These are phyloP conservation scores for Mycothermus thermophilus DNA, from an alignment of 495 filamentous ascomycete genomes.

Conservation along the genomic window DNA sequence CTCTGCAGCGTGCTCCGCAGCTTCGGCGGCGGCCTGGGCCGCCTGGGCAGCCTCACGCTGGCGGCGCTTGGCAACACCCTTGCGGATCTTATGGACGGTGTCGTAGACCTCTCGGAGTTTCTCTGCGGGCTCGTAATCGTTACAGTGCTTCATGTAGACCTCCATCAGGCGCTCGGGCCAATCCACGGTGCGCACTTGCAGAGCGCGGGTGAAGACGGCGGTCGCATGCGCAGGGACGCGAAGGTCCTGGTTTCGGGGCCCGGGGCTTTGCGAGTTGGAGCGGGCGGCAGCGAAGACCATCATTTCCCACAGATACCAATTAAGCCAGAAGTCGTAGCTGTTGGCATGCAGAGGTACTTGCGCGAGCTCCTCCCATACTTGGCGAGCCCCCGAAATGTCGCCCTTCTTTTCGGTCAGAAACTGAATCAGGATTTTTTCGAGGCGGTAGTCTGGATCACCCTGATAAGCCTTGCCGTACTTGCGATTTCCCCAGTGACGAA, in stretches of 20 bases:
- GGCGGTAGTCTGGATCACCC: conserved; percentile 72
- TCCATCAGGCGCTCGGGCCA: conserved; percentile 86
- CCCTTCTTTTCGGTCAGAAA: conserved; percentile 65
- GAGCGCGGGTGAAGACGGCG: conserved; percentile 56
- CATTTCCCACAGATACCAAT: conserved; percentile 86
- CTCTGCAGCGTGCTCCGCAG: conserved; percentile 10
- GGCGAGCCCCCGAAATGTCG: conserved; percentile 47
- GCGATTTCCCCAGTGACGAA: conserved; percentile 60
- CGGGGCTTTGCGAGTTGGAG: conserved; percentile 30
- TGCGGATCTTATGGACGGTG: conserved; percentile 50
- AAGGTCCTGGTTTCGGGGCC: conserved; percentile 24
- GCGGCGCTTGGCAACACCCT: conserved; percentile 47
- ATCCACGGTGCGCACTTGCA: conserved; percentile 58
- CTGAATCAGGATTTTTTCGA: conserved; percentile 86
- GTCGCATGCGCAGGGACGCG: conserved; percentile 51
- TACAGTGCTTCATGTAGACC: conserved; percentile 69
- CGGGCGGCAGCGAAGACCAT: conserved; percentile 33
- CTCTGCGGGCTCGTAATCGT: conserved; percentile 67
- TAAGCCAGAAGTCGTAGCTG: conserved; percentile 84
- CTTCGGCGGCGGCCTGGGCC: conserved; percentile 7
- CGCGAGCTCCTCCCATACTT: conserved; percentile 59
- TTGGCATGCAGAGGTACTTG: conserved; percentile 43
- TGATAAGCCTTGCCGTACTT: conserved; percentile 59
- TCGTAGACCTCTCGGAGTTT: conserved; percentile 57
- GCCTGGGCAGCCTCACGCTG: conserved; percentile 47